phyloP scores from a whole-genome alignment of 2,329 filamentous ascomycete genomes.

The Emericellopsis atlantica region DNA sequence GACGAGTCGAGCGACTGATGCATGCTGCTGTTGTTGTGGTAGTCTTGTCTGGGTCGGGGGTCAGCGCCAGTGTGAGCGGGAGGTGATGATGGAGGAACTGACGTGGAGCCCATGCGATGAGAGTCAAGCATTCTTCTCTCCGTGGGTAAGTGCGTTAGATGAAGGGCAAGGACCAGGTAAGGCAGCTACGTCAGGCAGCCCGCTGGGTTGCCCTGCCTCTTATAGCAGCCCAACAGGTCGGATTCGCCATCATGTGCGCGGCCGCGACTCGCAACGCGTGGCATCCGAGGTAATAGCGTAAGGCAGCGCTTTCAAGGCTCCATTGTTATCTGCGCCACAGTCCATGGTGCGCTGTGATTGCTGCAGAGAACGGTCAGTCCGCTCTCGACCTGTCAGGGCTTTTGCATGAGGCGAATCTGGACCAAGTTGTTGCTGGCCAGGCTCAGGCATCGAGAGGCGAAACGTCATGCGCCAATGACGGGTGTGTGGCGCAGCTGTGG shows the following conservation, averaged over 20 bases:
- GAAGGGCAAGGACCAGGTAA: not conserved
- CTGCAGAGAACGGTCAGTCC: too few relatives aligned
- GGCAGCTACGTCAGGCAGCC: not conserved
- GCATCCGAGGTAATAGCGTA: not conserved
- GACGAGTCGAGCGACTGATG: slow-evolving; percentile 31
- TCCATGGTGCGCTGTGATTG: not conserved
- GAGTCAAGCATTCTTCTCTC: not conserved
- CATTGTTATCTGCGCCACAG: not conserved
- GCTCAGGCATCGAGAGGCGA: not conserved
- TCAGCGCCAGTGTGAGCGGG: not conserved
- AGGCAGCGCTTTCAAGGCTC: not conserved
- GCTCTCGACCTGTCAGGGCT: not conserved
- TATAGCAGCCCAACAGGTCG: not conserved
- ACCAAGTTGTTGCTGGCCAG: not conserved
- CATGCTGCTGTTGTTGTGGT: slow-evolving; percentile 14
- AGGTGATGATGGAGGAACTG: not conserved
- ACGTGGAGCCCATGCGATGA: not conserved
- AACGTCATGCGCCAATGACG: not conserved
- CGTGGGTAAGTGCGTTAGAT: not conserved
- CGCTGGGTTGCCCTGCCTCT: not conserved
- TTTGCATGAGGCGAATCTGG: not conserved
- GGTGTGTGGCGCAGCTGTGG: not conserved
- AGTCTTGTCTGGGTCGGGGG: not conserved
- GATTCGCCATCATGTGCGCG: not conserved
- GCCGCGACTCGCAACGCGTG: not conserved